Percentiles rank a stretch among this genome's conserved stretches.
Conservation (phyloP, 495 filamentous ascomycete species). For the Trichoderma orchidacearum region DNA sequence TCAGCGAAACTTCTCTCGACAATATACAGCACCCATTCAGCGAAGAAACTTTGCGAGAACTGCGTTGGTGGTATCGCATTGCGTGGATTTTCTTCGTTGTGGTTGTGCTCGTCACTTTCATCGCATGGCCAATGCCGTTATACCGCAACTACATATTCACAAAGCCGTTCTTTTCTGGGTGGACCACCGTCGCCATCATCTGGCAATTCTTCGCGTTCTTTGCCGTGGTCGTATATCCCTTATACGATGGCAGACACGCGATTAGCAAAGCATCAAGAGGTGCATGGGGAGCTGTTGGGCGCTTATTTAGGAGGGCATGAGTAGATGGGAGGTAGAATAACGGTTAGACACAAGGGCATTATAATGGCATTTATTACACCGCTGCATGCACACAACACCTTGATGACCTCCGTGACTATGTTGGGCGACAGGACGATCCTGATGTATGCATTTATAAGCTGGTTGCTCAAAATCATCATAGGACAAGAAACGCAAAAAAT, state of each 20-base stretch:
- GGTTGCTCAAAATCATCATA: too few relatives aligned
- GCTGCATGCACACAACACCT: too few relatives aligned
- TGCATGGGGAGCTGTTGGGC: background rate
- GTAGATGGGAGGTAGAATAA: background rate
- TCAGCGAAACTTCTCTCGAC: constrained; percentile 1
- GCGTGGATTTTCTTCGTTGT: constrained; percentile 54
- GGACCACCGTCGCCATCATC: constrained; percentile 58
- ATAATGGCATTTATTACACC: too few relatives aligned
- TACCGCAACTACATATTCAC: constrained; percentile 71
- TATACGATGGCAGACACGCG: background rate
- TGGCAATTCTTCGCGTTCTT: constrained; percentile 52
- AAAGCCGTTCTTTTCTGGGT: constrained; percentile 69
- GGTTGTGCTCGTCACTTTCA: constrained; percentile 53
- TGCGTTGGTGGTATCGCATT: constrained; percentile 51
- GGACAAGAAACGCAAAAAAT: too few relatives aligned
- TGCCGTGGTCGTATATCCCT: constrained; percentile 36
- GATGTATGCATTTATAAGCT: too few relatives aligned
- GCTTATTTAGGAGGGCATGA: background rate
- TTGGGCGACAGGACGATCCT: too few relatives aligned
- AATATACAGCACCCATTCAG: constrained; percentile 10
- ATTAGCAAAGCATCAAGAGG: background rate
- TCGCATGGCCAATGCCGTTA: constrained; percentile 81
- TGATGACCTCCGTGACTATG: too few relatives aligned
- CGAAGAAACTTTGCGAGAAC: constrained; percentile 43
- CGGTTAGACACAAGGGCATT: too few relatives aligned